Evolutionary conservation across 2,329 filamentous ascomycete genomes (phyloP).

Genomic region (Capronia americana): DNA sequence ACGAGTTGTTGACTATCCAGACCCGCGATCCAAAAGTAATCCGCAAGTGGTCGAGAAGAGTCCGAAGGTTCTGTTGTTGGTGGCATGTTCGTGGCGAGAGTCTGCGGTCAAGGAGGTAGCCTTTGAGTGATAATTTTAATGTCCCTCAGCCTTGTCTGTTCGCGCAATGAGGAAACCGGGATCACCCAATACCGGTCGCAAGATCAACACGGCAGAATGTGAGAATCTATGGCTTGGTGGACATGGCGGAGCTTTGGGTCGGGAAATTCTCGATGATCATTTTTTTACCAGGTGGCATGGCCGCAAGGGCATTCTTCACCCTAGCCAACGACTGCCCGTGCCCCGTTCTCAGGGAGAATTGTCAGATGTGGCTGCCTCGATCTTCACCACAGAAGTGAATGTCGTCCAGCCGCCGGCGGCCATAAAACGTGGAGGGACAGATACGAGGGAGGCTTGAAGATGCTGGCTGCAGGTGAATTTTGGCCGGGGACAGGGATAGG

Average conservation of each 20-base stretch:
- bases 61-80: slow-evolving; percentile 20
- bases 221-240: slow-evolving; percentile 9
- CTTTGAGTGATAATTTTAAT: background rate
- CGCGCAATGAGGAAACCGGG: background rate
- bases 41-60: slow-evolving; percentile 63
- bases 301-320: slow-evolving; percentile 17
- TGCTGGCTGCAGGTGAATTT: slow-evolving; percentile 6
- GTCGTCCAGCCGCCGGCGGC: slow-evolving; percentile 9
- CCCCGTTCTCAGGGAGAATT: background rate
- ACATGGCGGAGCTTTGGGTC: slow-evolving; percentile 1
- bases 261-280: background rate
- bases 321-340: slow-evolving; percentile 4
- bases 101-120: background rate
- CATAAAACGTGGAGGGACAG: slow-evolving; percentile 1
- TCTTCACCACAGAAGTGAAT: slow-evolving; percentile 1
- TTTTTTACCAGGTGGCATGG: background rate
- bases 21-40: slow-evolving; percentile 69
- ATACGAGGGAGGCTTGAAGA: slow-evolving; percentile 7
- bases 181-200: background rate
- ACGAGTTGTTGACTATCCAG: slow-evolving; percentile 55
- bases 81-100: slow-evolving; percentile 19
- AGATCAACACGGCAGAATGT: background rate
- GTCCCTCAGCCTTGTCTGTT: slow-evolving; percentile 3
- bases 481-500: slow-evolving; percentile 2
- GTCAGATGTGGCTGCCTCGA: background rate